A percentile compares a stretch with the other conserved stretches of the same genome.
Conservation (phyloP, 345 rosid species). For the Eucalyptus grandis region DNA sequence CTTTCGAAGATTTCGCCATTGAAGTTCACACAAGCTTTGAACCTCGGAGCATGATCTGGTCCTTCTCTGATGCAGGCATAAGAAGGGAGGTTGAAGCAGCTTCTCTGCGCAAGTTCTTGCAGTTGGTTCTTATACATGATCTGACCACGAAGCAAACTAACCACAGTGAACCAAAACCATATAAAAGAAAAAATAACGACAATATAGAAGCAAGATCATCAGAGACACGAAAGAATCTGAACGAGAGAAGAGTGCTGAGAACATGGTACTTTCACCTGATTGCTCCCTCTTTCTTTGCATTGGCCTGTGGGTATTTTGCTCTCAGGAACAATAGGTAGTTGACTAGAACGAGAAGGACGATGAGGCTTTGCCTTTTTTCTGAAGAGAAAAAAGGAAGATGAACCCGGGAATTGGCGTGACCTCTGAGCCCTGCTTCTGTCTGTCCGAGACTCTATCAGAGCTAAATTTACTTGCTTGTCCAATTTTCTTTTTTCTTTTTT, state of each 20-base stretch:
- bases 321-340: background rate
- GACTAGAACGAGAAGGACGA: background rate
- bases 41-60: conserved; percentile 98
- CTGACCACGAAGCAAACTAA: background rate
- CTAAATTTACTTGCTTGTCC: background rate
- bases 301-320: background rate
- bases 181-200: background rate
- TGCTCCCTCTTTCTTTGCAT: background rate
- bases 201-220: background rate
- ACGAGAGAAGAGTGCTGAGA: background rate
- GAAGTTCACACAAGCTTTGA: conserved; percentile 90
- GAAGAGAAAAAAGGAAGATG: background rate
- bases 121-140: conserved; percentile 98
- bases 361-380: background rate
- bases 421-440: background rate
- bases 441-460: background rate
- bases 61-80: conserved; percentile 92
- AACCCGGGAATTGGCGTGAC: background rate
- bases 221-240: background rate
- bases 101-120: conserved; percentile 99
- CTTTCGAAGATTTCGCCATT: conserved; percentile 95
- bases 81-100: conserved; percentile 94
- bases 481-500: background rate
- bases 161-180: background rate
- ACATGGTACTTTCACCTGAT: background rate